Base-by-base conservation (phyloP, 257 asterid species). In the Capsicum chinense region DNA sequence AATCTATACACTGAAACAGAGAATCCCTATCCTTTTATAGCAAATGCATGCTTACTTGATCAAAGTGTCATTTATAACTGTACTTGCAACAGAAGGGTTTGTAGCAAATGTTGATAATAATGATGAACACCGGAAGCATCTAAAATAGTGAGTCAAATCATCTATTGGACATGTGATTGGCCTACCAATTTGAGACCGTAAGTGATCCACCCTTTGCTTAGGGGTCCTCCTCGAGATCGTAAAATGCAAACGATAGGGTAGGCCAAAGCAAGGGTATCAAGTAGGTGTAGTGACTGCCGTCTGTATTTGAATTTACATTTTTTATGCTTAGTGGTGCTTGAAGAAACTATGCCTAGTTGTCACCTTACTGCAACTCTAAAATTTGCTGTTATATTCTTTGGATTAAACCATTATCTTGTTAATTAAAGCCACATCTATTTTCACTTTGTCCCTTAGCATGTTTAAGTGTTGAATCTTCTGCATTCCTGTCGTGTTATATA, bases 51-150 rank as follows among this genome's bases (percentile, higher is more conserved):
- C 48, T 37, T 67, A 67, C 74, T 35, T 67, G 50, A 67, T 35
- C 21, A 35, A 17, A 67, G 74, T 67, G 74, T 14, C 74, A 35
- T 67, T 67, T 67, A 67, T 67, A 35, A 67, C 50, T 35, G 74
- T 37, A 67, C 37, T 68, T 39, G 76, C 76, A 68, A 37, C 14
- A 39, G 6, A 15, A 37, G 52, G 52, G 3, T 7, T 67, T 13
- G 79, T 47, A 10, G 57, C 15, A 42, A 71, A 71, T n/a, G n/a
- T 71, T 71, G 56, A 47, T n/a, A 9, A 47, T 71, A 71, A n/a
- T 12, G 57, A 71, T 71, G 79, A 71, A 50, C 58, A 10, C 57
- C n/a, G n/a, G 79, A 71, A 71, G 60, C 60, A 19, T 74, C 60
- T 50, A 19, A 71, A 47, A 19, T 11, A 73, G 44, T n/a, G 19